Evolutionary conservation across 345 rosid species (phyloP), one percentile per base, ranked within the genome.

Genomic region (Geranium rotundifolium): DNA sequence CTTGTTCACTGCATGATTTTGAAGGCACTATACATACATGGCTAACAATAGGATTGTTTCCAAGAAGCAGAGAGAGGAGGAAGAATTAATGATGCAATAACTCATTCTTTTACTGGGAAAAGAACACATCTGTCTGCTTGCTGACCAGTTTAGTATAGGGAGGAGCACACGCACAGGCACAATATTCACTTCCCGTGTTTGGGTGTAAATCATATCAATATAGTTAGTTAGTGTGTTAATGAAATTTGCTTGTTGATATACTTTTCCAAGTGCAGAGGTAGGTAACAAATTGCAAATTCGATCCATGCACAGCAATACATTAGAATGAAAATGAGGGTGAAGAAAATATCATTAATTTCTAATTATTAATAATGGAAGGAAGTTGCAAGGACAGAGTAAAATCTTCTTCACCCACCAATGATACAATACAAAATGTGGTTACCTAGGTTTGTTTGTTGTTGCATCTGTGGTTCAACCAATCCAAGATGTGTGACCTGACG

Each of bases 1-100:
- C 83, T 77, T 93, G 69, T 93, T 93, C 66, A 87, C 78, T 88
- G 90, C 73, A 29, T 86, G 91, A 89, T 70, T 61, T n/a, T 20
- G 62, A 27, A 52, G 54, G 14, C 49, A 0, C 1, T 46, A 46
- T 46, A 46, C 52, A 46, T 7, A 46, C 52, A 46, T 46, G 52
- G 52, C 52, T 46, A 46, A 46, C 52, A 9, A 12, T 46, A 37
- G 46, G 46, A 46, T 34, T 4, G 41, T 4, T 34, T 34, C 10
- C 14, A 14, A 46, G 52, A 14, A 46, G 52, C 15, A 46, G 52
- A 46, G 41, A 12, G 16, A 46, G 16, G 52, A 46, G 14, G 52
- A 46, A 46, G 52, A 46, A 7, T 34, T 34, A 2, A 46, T 46
- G 8, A 46, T 46, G 14, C 14, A 14, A 9, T 14, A 3, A 7